These are phyloP conservation scores for Penicillium roqueforti DNA, from an alignment of 495 filamentous ascomycete species.

Conservation along the genomic window DNA sequence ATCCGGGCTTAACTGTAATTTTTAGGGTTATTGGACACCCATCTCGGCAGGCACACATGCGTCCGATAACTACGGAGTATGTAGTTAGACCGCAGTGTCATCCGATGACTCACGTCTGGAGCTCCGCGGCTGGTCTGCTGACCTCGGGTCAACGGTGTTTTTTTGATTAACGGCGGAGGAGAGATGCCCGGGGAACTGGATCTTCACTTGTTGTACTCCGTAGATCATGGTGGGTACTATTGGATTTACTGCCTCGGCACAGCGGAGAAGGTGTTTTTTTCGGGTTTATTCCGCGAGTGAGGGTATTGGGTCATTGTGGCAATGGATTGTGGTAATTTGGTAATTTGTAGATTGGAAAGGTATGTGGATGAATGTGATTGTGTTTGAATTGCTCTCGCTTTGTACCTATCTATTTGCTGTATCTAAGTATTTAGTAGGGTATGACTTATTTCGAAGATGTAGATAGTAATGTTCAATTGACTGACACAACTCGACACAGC, in stretches of 20 bases:
- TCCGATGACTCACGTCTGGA: no score
- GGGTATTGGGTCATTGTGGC: background rate
- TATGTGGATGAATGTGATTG: background rate
- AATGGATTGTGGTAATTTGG: background rate
- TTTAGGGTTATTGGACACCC: background rate
- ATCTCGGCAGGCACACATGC: background rate
- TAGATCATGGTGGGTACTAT: constrained; percentile 3
- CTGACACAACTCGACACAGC: background rate
- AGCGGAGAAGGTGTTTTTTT: background rate
- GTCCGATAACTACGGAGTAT: no score
- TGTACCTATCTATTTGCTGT: background rate
- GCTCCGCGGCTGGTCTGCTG: background rate
- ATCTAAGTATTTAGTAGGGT: background rate
- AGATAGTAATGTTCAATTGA: background rate
- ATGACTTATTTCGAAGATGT: background rate
- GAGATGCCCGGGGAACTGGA: background rate
- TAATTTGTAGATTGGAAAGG: background rate
- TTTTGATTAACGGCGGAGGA: background rate
- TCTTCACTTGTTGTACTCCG: background rate
- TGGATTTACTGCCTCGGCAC: background rate
- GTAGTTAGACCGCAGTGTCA: no score
- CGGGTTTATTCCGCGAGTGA: background rate
- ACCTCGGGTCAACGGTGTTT: background rate
- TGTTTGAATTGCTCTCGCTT: background rate
- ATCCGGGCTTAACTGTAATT: background rate